These are phyloP conservation scores for Solanum pinnatisectum DNA, from an alignment of 257 asterid species.

Conservation along the genomic window DNA sequence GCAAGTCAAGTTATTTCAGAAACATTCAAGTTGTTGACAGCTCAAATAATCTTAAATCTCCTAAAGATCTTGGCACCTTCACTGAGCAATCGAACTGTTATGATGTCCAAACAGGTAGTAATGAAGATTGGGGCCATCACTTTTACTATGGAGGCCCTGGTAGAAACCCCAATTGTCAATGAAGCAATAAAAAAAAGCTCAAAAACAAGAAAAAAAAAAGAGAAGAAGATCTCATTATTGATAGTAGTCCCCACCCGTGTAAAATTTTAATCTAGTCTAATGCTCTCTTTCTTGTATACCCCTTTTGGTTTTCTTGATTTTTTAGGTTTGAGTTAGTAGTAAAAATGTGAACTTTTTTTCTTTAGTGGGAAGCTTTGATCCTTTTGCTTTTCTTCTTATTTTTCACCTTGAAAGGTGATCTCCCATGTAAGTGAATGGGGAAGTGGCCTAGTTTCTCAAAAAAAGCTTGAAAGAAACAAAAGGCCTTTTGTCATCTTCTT, in stretches of 20 bases:
- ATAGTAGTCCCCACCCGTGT: neutral
- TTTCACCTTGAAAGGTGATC: conserved; percentile 12
- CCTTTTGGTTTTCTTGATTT: neutral
- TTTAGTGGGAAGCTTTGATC: conserved; percentile 40
- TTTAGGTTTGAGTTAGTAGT: conserved; percentile 31
- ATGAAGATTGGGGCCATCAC: conserved; percentile 83
- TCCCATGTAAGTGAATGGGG: conserved; percentile 29
- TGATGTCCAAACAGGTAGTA: conserved; percentile 70
- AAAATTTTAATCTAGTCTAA: conserved; percentile 23
- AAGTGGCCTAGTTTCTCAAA: conserved; percentile 39
- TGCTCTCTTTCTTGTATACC: conserved; percentile 14
- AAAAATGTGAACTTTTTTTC: conserved; percentile 16
- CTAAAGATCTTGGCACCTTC: conserved; percentile 63
- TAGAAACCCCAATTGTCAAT: conserved; percentile 66
- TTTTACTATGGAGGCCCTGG: conserved; percentile 96
- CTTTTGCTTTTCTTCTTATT: neutral
- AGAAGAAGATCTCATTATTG: neutral
- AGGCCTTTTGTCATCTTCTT: conserved; percentile 36
- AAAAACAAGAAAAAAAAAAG: neutral
- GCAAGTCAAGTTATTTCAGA: conserved; percentile 73
- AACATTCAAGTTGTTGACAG: conserved; percentile 77
- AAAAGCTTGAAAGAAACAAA: conserved; percentile 28
- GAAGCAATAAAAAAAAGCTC: conserved; percentile 2
- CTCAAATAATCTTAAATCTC: conserved; percentile 69
- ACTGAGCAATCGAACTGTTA: conserved; percentile 82